Evolutionary conservation across 2,329 filamentous ascomycete genomes (phyloP).

Genomic region (Colletotrichum sp.): DNA sequence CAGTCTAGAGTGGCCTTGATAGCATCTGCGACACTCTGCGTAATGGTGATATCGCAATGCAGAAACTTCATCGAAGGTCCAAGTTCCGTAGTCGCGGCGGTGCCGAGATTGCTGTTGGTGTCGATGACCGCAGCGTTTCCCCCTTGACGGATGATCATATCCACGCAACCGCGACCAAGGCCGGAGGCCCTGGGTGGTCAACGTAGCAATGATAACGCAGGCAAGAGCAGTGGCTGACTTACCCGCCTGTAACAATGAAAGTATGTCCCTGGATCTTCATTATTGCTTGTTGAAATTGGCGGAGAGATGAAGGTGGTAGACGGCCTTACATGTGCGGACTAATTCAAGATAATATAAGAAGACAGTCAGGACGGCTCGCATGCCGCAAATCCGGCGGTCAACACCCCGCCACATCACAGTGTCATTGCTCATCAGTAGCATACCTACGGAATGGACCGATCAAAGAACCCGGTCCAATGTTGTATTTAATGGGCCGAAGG

Average conservation of each 20-base stretch:
- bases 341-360: neutral
- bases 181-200: neutral
- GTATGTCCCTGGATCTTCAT: neutral
- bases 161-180: neutral
- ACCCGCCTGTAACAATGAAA: neutral
- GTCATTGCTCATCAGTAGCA: too few relatives aligned
- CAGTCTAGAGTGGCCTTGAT: neutral
- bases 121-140: neutral
- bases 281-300: rapidly evolving
- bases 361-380: neutral
- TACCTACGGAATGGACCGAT: neutral
- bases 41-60: neutral
- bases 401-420: too few relatives aligned
- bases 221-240: neutral
- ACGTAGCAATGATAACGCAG: neutral
- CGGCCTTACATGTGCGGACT: neutral
- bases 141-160: neutral
- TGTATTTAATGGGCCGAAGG: neutral
- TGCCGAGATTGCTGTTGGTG: neutral
- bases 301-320: rapidly evolving
- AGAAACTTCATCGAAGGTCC: neutral
- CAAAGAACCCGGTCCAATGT: neutral
- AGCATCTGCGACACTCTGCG: neutral
- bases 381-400: neutral
- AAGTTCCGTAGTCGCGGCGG: neutral